Base-by-base conservation (phyloP, 352 stramenopile genomes). In the Proteromonas lacertae region DNA sequence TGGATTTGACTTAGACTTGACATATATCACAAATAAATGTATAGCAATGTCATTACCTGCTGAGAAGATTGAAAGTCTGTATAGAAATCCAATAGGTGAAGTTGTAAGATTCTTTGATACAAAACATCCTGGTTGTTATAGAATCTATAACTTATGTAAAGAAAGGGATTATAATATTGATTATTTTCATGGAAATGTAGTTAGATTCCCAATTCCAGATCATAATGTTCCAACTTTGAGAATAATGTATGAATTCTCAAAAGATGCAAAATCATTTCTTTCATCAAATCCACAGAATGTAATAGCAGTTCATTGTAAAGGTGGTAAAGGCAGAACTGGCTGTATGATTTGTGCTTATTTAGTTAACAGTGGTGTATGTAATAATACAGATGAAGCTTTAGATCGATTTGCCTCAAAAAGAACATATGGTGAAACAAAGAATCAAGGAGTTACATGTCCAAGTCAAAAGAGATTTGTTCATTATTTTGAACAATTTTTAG, bases 1-100 rank as follows among this genome's bases (percentile, higher is more conserved):
- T n/a, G 69, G 66, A 36, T 87, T 81, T 51, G 69, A 82, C 36
- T 53, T 87, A 36, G 71, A 87, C 46, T 59, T 87, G 50, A 74
- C 66, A 18, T 86, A 86, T 50, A 64, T 87, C 16, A 74, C 66
- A 8, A 46, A 49, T 31, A 55, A 59, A 3, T 53, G 86, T 18
- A 75, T 87, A 32, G 68, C 68, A 9, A 62, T 81, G 25, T 70
- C 70, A 13, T 86, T 79, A 44, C 71, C 71, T 1, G 61, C 69
- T 5, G 60, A 67, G 38, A 73, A 62, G 31, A 51, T 82, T 38
- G 47, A 53, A 28, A 36, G 46, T 30, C 40, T 53, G 9, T 84
- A 83, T 50, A 57, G 71, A 6, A 87, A 87, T 45, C 64, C 36
- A 10, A 44, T 52, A 19, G 36, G 29, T 35, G 71, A 87, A 37